A percentile compares a stretch with the other conserved stretches of the same genome.
phyloP scores from a whole-genome alignment of 169 alveolate species.

The Cryptosporidium andersoni region DNA sequence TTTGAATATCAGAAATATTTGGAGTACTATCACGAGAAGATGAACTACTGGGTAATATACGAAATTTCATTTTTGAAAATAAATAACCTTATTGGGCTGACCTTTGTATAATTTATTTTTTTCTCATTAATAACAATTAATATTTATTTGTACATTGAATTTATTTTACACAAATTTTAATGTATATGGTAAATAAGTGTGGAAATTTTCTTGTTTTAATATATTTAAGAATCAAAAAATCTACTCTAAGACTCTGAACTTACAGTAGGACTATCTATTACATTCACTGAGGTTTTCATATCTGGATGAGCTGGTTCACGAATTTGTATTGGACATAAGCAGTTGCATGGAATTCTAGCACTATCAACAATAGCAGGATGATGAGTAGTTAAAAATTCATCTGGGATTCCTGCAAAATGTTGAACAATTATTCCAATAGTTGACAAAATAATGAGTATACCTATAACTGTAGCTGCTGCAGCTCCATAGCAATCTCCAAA shows the following conservation, averaged over 20 bases:
- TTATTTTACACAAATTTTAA: too few species aligned
- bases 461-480: constrained; percentile 5
- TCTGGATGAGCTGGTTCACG: constrained; percentile 11
- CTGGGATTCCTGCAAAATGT: constrained; percentile 16
- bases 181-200: background rate
- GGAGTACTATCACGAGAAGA: too few species aligned
- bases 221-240: too few species aligned
- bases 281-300: background rate
- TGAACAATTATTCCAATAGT: constrained; percentile 2
- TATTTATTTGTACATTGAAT: too few species aligned
- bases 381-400: constrained; percentile 8
- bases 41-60: too few species aligned
- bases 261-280: too few species aligned
- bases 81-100: too few species aligned
- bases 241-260: too few species aligned
- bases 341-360: background rate
- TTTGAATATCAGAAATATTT: too few species aligned
- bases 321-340: background rate
- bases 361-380: background rate
- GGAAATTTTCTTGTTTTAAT: background rate
- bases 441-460: background rate
- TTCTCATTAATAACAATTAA: too few species aligned
- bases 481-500: constrained; percentile 13
- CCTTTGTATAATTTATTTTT: too few species aligned
- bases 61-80: too few species aligned